These are phyloP conservation scores for Craterostigma plantagineum DNA, from an alignment of 257 asterid species.

Conservation along the genomic window DNA sequence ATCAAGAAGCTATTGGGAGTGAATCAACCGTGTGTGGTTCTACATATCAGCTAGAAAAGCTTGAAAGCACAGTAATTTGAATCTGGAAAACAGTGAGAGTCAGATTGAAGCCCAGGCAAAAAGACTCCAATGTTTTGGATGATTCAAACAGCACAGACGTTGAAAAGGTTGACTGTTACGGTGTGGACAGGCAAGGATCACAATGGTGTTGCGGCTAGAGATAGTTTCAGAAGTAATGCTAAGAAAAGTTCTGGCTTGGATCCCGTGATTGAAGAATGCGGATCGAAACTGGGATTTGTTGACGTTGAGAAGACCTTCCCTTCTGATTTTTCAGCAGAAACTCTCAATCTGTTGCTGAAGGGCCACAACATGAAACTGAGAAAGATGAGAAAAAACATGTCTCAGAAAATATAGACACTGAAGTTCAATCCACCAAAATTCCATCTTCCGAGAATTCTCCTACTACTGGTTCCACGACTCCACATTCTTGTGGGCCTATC, in stretches of 20 bases:
- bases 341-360: slow-evolving; percentile 11
- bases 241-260: slow-evolving; percentile 9
- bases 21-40: slow-evolving; percentile 2
- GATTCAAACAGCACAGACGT: slow-evolving; percentile 9
- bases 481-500: slow-evolving; percentile 7
- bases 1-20: slow-evolving; percentile 4
- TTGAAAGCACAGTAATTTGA: slow-evolving; percentile 9
- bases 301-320: slow-evolving; percentile 16
- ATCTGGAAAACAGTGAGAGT: slow-evolving; percentile 10
- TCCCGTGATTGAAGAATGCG: slow-evolving; percentile 13
- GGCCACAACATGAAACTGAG: slow-evolving; percentile 18
- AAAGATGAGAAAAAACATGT: slow-evolving; percentile 13
- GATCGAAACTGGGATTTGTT: slow-evolving; percentile 10
- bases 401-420: slow-evolving; percentile 15
- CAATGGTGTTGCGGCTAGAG: slow-evolving; percentile 11
- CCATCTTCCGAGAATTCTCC: slow-evolving; percentile 16
- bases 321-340: slow-evolving; percentile 12
- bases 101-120: slow-evolving; percentile 12
- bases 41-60: slow-evolving; percentile 15
- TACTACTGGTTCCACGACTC: slow-evolving; percentile 12
- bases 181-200: slow-evolving; percentile 20
- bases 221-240: slow-evolving; percentile 6
- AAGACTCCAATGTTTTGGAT: slow-evolving; percentile 11
- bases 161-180: slow-evolving; percentile 11
- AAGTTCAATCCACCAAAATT: slow-evolving; percentile 11